Evolutionary conservation across 2,329 filamentous ascomycete species (phyloP), one percentile per base, ranked within the genome.

Genomic region (Cryphonectria nitschkei): DNA sequence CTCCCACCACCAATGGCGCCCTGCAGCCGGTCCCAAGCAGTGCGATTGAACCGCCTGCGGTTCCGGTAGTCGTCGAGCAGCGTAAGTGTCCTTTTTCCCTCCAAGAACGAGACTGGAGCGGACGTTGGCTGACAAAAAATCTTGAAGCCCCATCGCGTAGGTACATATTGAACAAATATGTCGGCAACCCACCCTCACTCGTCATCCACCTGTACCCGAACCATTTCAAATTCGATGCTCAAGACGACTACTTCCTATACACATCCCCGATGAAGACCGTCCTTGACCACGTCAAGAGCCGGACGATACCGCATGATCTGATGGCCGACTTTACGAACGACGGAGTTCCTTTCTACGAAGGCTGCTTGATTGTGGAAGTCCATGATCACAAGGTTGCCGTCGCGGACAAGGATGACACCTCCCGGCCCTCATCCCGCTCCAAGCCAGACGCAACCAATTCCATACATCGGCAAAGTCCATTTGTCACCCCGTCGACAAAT

Each of bases 361-460:
- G 93, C 43, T 97, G 95, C 78, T 87, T 99, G 70, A 98, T 99
- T 75, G 94, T 99, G 50, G 92, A 97, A 80, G 85, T 98, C n/a
- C 89, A 97, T 76, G 93, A 98, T 79, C 93, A 97, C 82, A 93
- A 92, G 76, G 89, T 91, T 0, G 84, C 84, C 58, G 85, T 86
- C 63, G 86, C 87, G 73, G 83, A 86, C 75, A 90, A 93, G 77
- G 89, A 88, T 75, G 85, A 84, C 75, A 82, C 83, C 70, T 86
- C 84, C 65, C 84, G 83, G 67, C 83, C 83, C 37, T 84, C 88
- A 1, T 84, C 87, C 39, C 64, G 52, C 29, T 87, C 88, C 50
- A 90, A 86, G 74, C 91, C 90, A 68, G 87, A 87, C 54, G 83
- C 86, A 3, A 89, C 91, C 14, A 95, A 93, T 74, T 98, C 95